These are phyloP conservation scores for Artemisia annua DNA, from an alignment of 129 eudicot genomes.

Conservation along the genomic window DNA sequence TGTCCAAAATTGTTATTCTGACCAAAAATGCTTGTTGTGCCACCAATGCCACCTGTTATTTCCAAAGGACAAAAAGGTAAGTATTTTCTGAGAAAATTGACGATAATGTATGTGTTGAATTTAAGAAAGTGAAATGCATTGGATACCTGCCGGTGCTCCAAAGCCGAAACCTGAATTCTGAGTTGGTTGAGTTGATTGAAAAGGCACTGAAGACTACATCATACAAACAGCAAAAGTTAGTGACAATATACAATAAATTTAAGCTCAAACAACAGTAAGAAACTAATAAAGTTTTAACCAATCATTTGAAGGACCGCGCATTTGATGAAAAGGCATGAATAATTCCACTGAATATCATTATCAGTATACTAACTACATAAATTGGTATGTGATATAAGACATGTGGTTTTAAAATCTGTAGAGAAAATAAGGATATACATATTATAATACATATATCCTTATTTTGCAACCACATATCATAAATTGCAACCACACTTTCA, in stretches of 20 bases:
- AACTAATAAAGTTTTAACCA: not conserved
- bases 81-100: not conserved
- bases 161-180: conserved; percentile 66
- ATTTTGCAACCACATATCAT: no score
- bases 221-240: conserved; percentile 18
- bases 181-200: conserved; percentile 64
- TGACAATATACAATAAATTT: not conserved
- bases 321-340: not conserved
- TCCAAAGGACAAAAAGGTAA: not conserved
- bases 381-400: no score
- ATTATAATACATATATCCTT: no score
- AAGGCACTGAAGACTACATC: conserved; percentile 45
- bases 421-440: no score
- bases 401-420: no score
- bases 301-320: no score
- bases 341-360: not conserved
- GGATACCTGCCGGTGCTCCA: conserved; percentile 56
- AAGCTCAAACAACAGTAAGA: not conserved
- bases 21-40: conserved; percentile 62
- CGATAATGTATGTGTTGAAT: not conserved
- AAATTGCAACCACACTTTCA: no score
- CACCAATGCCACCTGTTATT: conserved; percentile 55
- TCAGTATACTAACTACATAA: no score
- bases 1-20: conserved; percentile 68
- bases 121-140: not conserved